phyloP scores from a whole-genome alignment of 345 rosid species.

The Eucalyptus polyanthemos region DNA sequence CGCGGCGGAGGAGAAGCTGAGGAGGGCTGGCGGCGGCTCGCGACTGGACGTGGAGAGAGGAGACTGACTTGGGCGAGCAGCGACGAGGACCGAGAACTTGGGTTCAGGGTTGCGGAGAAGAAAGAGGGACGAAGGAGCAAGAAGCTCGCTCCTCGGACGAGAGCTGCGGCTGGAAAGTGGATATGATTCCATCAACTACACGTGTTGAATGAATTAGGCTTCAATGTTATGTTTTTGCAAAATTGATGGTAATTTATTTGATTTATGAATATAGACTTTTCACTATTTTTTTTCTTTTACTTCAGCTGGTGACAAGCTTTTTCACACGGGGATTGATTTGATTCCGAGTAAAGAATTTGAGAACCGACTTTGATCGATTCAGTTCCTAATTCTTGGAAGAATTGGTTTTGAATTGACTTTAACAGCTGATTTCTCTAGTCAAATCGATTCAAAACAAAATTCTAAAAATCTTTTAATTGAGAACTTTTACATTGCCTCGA shows the following conservation, averaged over 20 bases:
- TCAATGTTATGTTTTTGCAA: background rate
- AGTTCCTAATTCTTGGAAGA: background rate
- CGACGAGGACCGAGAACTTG: background rate
- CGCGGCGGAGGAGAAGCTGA: background rate
- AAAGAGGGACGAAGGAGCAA: constrained; percentile 13
- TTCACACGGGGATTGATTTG: background rate
- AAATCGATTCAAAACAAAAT: background rate
- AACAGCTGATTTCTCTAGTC: fast-evolving
- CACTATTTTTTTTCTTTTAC: background rate
- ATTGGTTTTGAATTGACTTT: background rate
- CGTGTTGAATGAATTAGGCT: background rate
- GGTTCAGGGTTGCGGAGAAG: background rate
- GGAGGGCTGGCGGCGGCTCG: background rate
- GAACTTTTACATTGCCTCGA: background rate
- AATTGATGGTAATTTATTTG: background rate
- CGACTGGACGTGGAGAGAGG: background rate
- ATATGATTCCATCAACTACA: background rate
- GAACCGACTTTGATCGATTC: background rate
- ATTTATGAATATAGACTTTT: background rate
- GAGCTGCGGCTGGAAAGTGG: background rate
- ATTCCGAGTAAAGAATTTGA: background rate
- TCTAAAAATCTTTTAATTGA: background rate
- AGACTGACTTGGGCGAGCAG: background rate
- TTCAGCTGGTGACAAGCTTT: fast-evolving
- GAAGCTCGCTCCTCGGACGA: background rate